Evolutionary conservation across 2,329 filamentous ascomycete species (phyloP).

Genomic region (Aspergillus ustus): DNA sequence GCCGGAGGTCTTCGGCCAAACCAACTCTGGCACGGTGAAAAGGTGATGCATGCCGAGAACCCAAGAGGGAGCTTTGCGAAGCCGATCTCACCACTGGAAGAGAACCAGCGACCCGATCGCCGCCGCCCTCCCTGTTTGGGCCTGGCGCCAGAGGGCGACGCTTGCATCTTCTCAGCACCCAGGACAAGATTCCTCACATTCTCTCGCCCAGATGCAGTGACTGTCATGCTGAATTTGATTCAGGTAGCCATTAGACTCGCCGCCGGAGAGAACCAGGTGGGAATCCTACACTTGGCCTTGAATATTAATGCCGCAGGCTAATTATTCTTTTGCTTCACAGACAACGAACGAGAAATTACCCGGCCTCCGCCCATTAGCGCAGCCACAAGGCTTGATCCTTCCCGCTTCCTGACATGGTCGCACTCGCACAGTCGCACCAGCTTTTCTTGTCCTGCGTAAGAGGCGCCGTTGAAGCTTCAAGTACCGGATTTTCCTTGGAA

Average conservation of each 20-base stretch:
- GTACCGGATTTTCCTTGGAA: background rate
- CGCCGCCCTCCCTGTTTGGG: background rate
- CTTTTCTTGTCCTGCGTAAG: slow-evolving; percentile 7
- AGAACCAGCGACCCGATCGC: background rate
- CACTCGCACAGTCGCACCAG: background rate
- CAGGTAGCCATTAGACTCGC: background rate
- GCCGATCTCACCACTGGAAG: slow-evolving; percentile 1
- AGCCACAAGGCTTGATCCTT: slow-evolving; percentile 6
- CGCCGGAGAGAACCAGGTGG: background rate
- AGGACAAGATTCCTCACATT: background rate
- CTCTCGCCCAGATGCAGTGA: background rate
- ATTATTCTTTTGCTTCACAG: background rate
- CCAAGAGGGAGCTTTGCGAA: background rate
- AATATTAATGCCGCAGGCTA: background rate
- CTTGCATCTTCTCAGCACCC: background rate
- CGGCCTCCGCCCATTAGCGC: background rate
- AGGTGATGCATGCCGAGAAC: slow-evolving; percentile 1
- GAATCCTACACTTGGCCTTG: background rate
- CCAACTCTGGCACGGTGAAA: background rate
- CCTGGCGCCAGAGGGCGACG: background rate
- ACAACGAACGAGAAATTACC: background rate
- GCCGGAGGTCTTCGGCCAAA: background rate
- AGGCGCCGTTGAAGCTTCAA: background rate
- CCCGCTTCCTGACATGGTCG: too few relatives aligned
- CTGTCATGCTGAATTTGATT: background rate